A percentile compares a stretch with the other conserved stretches of the same genome.
Evolutionary conservation across 805 yeast species (phyloP).

Genomic region (Sugiyamaella valdiviana): DNA sequence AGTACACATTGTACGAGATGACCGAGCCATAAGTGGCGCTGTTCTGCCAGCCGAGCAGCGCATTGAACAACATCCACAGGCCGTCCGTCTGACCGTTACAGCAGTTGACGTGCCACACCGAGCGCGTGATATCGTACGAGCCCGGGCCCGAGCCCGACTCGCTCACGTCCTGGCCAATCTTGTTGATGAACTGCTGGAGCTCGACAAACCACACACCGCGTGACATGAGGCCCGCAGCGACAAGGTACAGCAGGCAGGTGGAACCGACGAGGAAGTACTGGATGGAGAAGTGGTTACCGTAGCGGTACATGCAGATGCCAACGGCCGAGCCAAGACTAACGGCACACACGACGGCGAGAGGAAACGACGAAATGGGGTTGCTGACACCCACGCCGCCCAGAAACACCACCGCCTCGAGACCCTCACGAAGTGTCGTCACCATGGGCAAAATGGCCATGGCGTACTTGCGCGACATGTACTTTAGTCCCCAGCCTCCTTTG

Average conservation of each 20-base stretch:
- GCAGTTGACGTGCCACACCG: constrained; percentile 93
- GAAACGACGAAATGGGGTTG: constrained; percentile 59
- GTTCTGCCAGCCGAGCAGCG: constrained; percentile 89
- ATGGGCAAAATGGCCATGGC: constrained; percentile 75
- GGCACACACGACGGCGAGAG: constrained; percentile 58
- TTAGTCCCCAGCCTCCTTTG: constrained; percentile 16
- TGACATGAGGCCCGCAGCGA: constrained; percentile 81
- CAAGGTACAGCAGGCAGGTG: constrained; percentile 74
- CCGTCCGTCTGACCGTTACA: constrained; percentile 93
- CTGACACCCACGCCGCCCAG: constrained; percentile 82
- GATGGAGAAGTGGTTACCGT: constrained; percentile 73
- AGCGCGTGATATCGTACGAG: constrained; percentile 68
- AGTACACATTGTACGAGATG: constrained; percentile 60
- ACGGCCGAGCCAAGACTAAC: constrained; percentile 51
- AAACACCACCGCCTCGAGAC: constrained; percentile 86
- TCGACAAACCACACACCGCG: constrained; percentile 90
- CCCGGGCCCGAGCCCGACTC: constrained; percentile 94
- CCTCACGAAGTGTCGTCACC: constrained; percentile 81
- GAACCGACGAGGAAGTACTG: constrained; percentile 68
- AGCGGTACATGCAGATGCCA: constrained; percentile 63
- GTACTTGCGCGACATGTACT: constrained; percentile 40
- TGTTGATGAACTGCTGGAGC: constrained; percentile 63
- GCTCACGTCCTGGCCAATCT: constrained; percentile 79
- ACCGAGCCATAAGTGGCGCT: constrained; percentile 90
- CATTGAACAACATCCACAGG: constrained; percentile 85